Evolutionary conservation across 352 stramenopile species (phyloP), one percentile per base, ranked within the genome.

Genomic region (Pythium brassicae): DNA sequence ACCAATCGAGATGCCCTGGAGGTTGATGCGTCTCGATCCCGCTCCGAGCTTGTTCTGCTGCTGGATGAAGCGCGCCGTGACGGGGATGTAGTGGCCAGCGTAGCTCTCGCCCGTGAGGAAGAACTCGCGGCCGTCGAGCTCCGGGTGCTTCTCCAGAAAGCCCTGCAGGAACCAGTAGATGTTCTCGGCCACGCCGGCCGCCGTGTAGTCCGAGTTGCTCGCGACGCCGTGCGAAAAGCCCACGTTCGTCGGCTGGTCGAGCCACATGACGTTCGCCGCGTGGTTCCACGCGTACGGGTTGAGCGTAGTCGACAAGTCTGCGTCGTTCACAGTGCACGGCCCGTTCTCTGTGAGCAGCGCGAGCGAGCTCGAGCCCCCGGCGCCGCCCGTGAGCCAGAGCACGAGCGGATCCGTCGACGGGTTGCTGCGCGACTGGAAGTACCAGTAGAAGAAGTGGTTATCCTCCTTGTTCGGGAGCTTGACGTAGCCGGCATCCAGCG

Each of bases 1-100:
- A n/a, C 83, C 84, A 34, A 94, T 89, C 10, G 81, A 74, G 37
- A 89, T 76, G 20, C 84, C 82, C 27, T 73, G 68, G 23, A 94
- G 62, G 47, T 86, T 87, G 19, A 94, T 78, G 20, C 26, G 71
- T 66, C 22, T 79, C 67, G 19, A 95, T 69, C 27, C 95, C 19
- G 77, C 63, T 10, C 92, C 78, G 0, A 96, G 64, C 48, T 76
- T 45, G 39, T 45, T 45, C 39, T 45, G 39, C 39, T 45, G 17
- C 39, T 23, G 19, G 17, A 45, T 23, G 39, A 23, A 23, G 19
- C n/a, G 39, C 39, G 39, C 39, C 17, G 39, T 23, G 15, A 23
- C 93, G 23, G 87, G 86, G 51, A 96, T 89, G 78, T 97, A 96
- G 68, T 95, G 86, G 1, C 88, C 88, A 3, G 83, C 83, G 62